phyloP scores from a whole-genome alignment of 495 filamentous ascomycete species.

The Penicillium salamii region DNA sequence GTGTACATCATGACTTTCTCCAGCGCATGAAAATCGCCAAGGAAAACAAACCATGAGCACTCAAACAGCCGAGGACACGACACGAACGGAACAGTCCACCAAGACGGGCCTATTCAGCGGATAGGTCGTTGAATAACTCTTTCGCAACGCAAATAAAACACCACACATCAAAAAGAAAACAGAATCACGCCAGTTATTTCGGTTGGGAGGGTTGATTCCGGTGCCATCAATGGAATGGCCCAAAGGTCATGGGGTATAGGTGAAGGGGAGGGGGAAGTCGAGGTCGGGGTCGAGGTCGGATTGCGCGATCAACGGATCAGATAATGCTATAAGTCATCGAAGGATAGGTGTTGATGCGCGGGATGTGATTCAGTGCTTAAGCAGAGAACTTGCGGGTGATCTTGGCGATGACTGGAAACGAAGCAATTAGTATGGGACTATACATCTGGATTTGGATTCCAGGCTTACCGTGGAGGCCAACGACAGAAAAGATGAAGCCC shows the following conservation, averaged over 20 bases:
- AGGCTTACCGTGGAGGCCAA: constrained; percentile 83
- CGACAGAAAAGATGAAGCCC: constrained; percentile 98
- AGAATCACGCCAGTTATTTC: constrained; percentile 18
- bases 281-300: too few relatives aligned
- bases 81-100: constrained; percentile 1
- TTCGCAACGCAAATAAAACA: constrained; percentile 27
- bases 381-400: constrained; percentile 84
- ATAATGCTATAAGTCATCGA: too few relatives aligned
- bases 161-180: constrained; percentile 28
- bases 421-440: constrained; percentile 13
- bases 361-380: constrained; percentile 21
- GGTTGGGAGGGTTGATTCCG: constrained; percentile 13
- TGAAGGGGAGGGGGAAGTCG: constrained; percentile 15
- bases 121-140: constrained; percentile 32
- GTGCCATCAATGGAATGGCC: constrained; percentile 16
- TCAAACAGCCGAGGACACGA: background rate
- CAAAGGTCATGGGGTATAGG: constrained; percentile 31
- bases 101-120: constrained; percentile 37
- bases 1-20: background rate
- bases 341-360: too few relatives aligned
- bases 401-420: constrained; percentile 84
- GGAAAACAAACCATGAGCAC: background rate
- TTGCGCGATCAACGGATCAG: constrained; percentile 2
- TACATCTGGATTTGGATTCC: constrained; percentile 18
- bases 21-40: constrained; percentile 8